Evolutionary conservation across 176 grass and related monocot species (phyloP), one percentile per base, ranked within the genome.

Genomic region (Microstegium vimineum): DNA sequence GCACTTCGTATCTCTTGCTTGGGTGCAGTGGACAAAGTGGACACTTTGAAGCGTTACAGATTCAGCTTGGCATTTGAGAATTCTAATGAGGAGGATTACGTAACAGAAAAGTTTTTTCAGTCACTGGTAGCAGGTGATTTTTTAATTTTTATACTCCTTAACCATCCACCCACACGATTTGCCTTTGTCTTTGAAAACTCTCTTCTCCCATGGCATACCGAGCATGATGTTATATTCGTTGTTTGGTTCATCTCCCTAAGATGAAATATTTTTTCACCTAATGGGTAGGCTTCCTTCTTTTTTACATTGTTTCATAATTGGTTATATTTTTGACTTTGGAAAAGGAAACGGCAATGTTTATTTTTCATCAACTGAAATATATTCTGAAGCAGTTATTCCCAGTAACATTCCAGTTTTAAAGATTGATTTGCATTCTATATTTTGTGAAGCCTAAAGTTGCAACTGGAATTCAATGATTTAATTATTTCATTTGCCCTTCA

Each of bases 51-150:
- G 85, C 84, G 28, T 66, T 99, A 99, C 87, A 99, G 91, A 90
- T 99, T 99, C 83, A 99, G 96, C 83, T 92, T 99, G 79, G 96
- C 93, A 41, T 99, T 99, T 88, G 96, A 99, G 86, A 99, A 99
- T 85, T 99, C 96, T 54, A 99, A 94, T 0, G 96, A 99, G 86
- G 96, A 99, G 83, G 96, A 99, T 80, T 99, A 99, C 8, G 89
- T 99, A 66, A 99, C 96, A 63, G 93, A 99, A 76, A 99, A 99
- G 75, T 99, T 95, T 84, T 99, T 99, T 81, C 96, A 99, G 49
- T 95, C 93, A 33, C 83, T 99, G 64, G 91, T 95, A 89, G 91
- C 96, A 88, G 93, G 96, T 99, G 86, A 86, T 10, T 61, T 4
- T 43, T n/a, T n/a, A n/a, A n/a, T n/a, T n/a, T n/a, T 34, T 13